Percentiles rank a stretch among this genome's conserved stretches.
These are phyloP conservation scores for Fusarium decemcellulare DNA, from an alignment of 2,329 filamentous ascomycete species.

Conservation along the genomic window DNA sequence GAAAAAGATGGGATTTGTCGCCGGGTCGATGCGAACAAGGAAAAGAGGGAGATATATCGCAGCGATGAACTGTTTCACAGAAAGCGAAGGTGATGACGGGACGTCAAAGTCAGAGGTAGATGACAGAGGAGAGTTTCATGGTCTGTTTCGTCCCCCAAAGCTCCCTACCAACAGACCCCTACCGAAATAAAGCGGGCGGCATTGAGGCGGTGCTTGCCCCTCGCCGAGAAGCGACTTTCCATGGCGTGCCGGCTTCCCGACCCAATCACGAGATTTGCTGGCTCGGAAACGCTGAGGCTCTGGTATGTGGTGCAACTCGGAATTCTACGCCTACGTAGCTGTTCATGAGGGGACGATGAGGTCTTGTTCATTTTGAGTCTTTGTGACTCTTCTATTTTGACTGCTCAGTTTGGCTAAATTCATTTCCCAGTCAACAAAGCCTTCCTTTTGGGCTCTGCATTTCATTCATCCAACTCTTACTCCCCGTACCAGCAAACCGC, in stretches of 20 bases:
- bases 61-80: slow-evolving; percentile 9
- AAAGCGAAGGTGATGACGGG: slow-evolving; percentile 14
- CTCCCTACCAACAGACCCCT: slow-evolving; percentile 16
- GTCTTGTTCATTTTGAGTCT: slow-evolving; percentile 9
- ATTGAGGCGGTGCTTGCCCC: slow-evolving; percentile 45
- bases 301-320: slow-evolving; percentile 14
- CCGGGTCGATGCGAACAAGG: background rate
- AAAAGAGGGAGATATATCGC: background rate
- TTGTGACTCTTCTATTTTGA: slow-evolving; percentile 15
- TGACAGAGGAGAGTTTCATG: slow-evolving; percentile 26
- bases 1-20: background rate
- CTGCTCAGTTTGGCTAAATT: slow-evolving; percentile 22
- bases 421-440: slow-evolving; percentile 18
- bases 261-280: slow-evolving; percentile 34
- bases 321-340: slow-evolving; percentile 2
- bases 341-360: background rate
- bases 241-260: slow-evolving; percentile 24
- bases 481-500: background rate
- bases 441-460: slow-evolving; percentile 30
- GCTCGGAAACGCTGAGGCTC: slow-evolving; percentile 14
- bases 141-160: slow-evolving; percentile 1
- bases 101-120: slow-evolving; percentile 22
- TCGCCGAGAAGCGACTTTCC: slow-evolving; percentile 15
- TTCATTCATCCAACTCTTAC: slow-evolving; percentile 18
- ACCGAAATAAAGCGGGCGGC: slow-evolving; percentile 38